Evolutionary conservation across 768 basidiomycete species (phyloP).

Genomic region (Lyophyllum semitale): DNA sequence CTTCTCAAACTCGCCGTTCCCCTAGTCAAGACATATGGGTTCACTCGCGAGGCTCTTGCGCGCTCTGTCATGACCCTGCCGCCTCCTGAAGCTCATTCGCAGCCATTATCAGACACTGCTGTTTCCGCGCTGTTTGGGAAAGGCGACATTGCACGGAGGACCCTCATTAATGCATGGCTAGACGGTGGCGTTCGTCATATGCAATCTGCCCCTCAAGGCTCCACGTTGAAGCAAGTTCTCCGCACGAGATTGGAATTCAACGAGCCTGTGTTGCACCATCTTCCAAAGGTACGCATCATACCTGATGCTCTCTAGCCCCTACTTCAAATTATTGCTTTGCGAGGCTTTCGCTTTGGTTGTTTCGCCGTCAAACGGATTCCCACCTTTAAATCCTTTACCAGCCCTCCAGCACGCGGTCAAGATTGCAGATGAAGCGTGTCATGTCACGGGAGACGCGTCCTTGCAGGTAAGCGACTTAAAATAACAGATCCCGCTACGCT

Average conservation of each 20-base stretch:
- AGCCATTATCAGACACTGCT: slow-evolving; percentile 69
- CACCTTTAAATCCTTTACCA: slow-evolving; percentile 60
- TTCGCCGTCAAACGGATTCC: slow-evolving; percentile 48
- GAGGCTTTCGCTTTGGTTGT: slow-evolving; percentile 77
- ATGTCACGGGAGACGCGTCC: slow-evolving; percentile 51
- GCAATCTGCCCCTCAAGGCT: slow-evolving; percentile 22
- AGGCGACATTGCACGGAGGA: slow-evolving; percentile 65
- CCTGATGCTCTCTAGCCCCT: too few relatives aligned
- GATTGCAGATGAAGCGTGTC: slow-evolving; percentile 75
- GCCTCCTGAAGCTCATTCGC: slow-evolving; percentile 42
- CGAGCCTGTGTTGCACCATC: slow-evolving; percentile 60
- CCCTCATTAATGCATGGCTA: slow-evolving; percentile 74
- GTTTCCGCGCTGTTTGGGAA: slow-evolving; percentile 74
- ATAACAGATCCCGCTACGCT: not conserved
- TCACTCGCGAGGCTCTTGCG: slow-evolving; percentile 71
- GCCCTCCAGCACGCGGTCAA: slow-evolving; percentile 58
- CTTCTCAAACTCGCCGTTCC: slow-evolving; percentile 66
- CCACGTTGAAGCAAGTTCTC: slow-evolving; percentile 53
- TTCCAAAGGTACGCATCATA: slow-evolving; percentile 62
- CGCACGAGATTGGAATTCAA: slow-evolving; percentile 62
- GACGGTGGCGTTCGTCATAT: slow-evolving; percentile 63
- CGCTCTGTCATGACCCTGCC: slow-evolving; percentile 62
- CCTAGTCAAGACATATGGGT: slow-evolving; percentile 67
- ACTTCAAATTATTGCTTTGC: not conserved
- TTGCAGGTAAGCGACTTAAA: slow-evolving; percentile 49